Conservation (phyloP, 768 basidiomycete genomes). For the Pisolithus marmoratus region DNA sequence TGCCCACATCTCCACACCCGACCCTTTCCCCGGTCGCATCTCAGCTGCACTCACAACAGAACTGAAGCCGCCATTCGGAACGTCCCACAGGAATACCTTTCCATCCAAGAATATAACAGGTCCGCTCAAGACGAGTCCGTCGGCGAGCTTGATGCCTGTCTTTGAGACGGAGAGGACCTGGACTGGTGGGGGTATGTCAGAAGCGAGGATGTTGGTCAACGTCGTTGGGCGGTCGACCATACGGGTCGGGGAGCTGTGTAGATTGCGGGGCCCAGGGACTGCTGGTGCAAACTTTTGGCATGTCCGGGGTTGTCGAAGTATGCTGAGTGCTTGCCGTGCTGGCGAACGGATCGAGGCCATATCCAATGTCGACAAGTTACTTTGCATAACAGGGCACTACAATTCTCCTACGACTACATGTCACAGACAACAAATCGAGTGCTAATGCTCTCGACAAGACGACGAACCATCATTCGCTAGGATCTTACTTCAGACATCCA, state of each 20-base stretch:
- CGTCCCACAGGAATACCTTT: slow-evolving; percentile 87
- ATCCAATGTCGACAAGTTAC: not conserved
- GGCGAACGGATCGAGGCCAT: not conserved
- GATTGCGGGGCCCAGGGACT: not conserved
- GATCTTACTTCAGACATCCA: too few relatives aligned
- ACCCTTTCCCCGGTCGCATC: not conserved
- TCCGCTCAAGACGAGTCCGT: slow-evolving; percentile 71
- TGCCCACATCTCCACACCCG: slow-evolving; percentile 37
- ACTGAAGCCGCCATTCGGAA: slow-evolving; percentile 35
- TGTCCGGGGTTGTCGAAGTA: not conserved
- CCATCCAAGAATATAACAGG: slow-evolving; percentile 84
- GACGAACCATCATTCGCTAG: too few relatives aligned
- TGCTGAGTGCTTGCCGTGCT: not conserved
- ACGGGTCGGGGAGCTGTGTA: slow-evolving; percentile 10
- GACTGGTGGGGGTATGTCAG: slow-evolving; percentile 61
- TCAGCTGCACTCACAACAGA: not conserved
- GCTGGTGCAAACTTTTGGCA: not conserved
- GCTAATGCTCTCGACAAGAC: too few relatives aligned
- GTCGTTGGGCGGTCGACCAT: slow-evolving; percentile 18
- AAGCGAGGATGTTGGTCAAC: slow-evolving; percentile 70
- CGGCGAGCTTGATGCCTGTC: slow-evolving; percentile 63
- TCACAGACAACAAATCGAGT: too few relatives aligned
- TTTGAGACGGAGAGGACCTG: slow-evolving; percentile 63
- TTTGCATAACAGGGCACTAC: too few relatives aligned
- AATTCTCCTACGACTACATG: too few relatives aligned